Conservation (phyloP, 2,329 filamentous ascomycete genomes). For the Paracoccidioides lutzii region DNA sequence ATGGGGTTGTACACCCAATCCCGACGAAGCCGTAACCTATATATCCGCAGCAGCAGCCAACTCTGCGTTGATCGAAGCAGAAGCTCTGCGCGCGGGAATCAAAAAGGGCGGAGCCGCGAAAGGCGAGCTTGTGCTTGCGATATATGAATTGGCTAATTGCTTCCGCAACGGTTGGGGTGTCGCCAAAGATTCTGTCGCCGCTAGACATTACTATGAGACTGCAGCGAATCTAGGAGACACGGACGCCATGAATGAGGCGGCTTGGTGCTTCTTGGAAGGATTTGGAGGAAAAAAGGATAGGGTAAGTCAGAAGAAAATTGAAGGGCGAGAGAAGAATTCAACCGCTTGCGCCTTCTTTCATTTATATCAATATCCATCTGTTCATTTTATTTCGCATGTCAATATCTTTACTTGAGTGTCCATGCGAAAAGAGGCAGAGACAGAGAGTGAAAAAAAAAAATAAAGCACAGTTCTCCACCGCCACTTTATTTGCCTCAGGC, state of each 20-base stretch:
- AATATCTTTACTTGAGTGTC: not conserved
- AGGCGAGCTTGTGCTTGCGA: constrained; percentile 88
- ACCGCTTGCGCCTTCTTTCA: not conserved
- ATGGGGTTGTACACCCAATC: constrained; percentile 72
- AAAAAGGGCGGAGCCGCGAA: constrained; percentile 92
- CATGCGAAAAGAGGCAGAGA: no score
- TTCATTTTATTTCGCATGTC: not conserved
- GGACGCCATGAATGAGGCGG: constrained; percentile 94
- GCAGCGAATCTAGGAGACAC: constrained; percentile 92
- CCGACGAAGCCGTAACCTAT: constrained; percentile 63
- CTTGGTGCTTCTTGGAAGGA: constrained; percentile 93
- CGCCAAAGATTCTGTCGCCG: constrained; percentile 70
- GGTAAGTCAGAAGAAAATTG: constrained; percentile 46
- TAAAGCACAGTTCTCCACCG: not conserved
- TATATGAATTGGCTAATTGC: constrained; percentile 66
- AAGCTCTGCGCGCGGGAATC: constrained; percentile 73
- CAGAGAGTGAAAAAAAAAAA: not conserved
- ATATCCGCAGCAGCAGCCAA: constrained; percentile 82
- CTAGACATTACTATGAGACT: constrained; percentile 87
- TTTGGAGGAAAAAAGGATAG: constrained; percentile 97
- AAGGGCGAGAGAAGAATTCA: not conserved
- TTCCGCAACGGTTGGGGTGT: constrained; percentile 95
- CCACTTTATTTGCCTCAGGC: not conserved
- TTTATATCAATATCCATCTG: not conserved
- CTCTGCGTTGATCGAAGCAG: constrained; percentile 71